These are phyloP conservation scores for Talaromyces liani DNA, from an alignment of 495 filamentous ascomycete genomes.

Conservation along the genomic window DNA sequence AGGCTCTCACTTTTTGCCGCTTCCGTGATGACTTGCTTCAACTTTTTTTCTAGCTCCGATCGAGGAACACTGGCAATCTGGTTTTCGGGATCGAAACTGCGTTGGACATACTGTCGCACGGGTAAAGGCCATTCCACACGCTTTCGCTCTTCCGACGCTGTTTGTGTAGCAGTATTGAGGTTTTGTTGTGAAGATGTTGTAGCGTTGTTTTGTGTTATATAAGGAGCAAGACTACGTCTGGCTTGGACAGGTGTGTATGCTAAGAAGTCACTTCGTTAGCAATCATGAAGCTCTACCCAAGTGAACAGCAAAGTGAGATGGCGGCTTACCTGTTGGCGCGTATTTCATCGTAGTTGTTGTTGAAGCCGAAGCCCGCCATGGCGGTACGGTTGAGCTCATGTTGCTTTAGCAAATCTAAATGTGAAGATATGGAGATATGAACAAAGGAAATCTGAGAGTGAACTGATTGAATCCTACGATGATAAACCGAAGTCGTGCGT, in stretches of 20 bases:
- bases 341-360: conserved; percentile 23
- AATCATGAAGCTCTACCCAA: conserved; percentile 11
- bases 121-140: conserved; percentile 64
- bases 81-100: conserved; percentile 70
- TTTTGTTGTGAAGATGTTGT: conserved; percentile 14
- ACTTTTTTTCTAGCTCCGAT: conserved; percentile 70
- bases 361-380: conserved; percentile 35
- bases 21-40: conserved; percentile 77
- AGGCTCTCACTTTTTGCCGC: conserved; percentile 66
- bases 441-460: conserved; percentile 11
- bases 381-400: conserved; percentile 37
- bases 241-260: conserved; percentile 47
- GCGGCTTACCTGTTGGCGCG: conserved; percentile 26
- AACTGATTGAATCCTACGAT: conserved; percentile 8
- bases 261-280: conserved; percentile 20
- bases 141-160: conserved; percentile 19
- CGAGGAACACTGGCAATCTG: conserved; percentile 54
- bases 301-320: neutral
- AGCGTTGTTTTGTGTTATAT: conserved; percentile 15
- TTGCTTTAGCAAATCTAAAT: conserved; percentile 12
- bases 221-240: conserved; percentile 35
- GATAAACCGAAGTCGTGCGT: neutral
- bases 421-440: conserved; percentile 10
- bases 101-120: conserved; percentile 76
- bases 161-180: conserved; percentile 14